These are phyloP conservation scores for Prunus dulcis DNA, from an alignment of 306 rosid species.

Conservation along the genomic window DNA sequence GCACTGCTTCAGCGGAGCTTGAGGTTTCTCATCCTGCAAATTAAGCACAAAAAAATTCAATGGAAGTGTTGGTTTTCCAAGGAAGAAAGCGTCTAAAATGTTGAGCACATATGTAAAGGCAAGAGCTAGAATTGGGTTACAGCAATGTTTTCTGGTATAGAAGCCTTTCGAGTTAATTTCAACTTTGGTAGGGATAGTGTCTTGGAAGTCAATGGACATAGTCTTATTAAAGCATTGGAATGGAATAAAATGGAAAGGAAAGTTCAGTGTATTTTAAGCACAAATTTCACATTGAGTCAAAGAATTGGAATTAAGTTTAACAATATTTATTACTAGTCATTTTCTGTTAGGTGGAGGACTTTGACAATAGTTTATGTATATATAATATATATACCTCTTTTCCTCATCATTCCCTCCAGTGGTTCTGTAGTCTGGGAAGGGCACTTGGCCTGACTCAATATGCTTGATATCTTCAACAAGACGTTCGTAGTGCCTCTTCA, in stretches of 20 bases:
- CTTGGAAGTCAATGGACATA: background rate
- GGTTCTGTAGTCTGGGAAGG: slow-evolving; percentile 70
- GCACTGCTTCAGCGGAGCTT: slow-evolving; percentile 45
- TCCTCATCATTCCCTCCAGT: slow-evolving; percentile 33
- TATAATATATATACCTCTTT: slow-evolving; percentile 44
- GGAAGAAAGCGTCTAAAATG: background rate
- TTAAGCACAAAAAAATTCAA: slow-evolving; percentile 3
- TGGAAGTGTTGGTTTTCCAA: no score
- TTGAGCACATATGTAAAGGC: background rate
- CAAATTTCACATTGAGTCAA: slow-evolving; percentile 2
- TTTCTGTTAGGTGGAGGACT: background rate
- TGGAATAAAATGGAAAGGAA: slow-evolving; percentile 7
- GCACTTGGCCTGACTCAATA: slow-evolving; percentile 80
- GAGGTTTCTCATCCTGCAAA: slow-evolving; percentile 66
- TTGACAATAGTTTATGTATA: background rate
- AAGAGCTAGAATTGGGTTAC: background rate
- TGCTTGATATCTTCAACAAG: slow-evolving; percentile 75
- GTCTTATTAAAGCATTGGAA: background rate
- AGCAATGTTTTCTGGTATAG: background rate
- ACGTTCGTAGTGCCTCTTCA: slow-evolving; percentile 69
- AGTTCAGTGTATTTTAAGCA: slow-evolving; percentile 9
- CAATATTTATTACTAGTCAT: background rate
- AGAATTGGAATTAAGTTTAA: background rate
- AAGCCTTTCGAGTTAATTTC: background rate
- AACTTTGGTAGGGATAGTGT: background rate